Evolutionary conservation across 2,329 filamentous ascomycete genomes (phyloP).

Genomic region (Zasmidium angulare): DNA sequence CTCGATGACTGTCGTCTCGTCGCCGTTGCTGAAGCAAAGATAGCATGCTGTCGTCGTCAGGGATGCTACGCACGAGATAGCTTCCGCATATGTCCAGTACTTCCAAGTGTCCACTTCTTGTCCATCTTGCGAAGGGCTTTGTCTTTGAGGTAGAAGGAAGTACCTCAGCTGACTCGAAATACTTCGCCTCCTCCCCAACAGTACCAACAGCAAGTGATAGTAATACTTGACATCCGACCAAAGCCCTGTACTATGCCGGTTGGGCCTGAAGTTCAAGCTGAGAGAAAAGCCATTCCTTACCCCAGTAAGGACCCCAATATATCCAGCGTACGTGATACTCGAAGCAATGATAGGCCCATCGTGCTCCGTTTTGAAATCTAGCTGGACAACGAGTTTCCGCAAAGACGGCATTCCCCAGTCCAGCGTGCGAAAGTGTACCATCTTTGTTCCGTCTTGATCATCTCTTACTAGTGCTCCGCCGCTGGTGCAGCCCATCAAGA

Average conservation of each 20-base stretch:
- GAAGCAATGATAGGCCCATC: conserved; percentile 44
- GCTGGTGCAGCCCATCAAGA: conserved; percentile 66
- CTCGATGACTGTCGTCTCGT: conserved; percentile 51
- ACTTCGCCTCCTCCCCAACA: conserved; percentile 55
- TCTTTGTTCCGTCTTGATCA: conserved; percentile 29
- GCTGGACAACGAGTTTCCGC: conserved; percentile 42
- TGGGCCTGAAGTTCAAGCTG: conserved; percentile 53
- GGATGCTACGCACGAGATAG: conserved; percentile 37
- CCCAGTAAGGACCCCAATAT: conserved; percentile 54
- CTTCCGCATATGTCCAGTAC: conserved; percentile 25
- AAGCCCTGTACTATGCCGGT: conserved; percentile 43
- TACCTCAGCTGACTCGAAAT: conserved; percentile 54
- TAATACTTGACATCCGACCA: conserved; percentile 44
- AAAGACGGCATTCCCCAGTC: conserved; percentile 49
- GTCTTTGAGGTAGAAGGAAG: conserved; percentile 38
- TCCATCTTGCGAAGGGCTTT: not conserved
- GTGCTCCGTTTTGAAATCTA: conserved; percentile 39
- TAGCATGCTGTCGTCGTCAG: conserved; percentile 56
- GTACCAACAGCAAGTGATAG: conserved; percentile 52
- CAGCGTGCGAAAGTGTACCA: conserved; percentile 57
- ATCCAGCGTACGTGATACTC: conserved; percentile 53
- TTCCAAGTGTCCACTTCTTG: conserved; percentile 2
- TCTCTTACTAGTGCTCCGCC: conserved; percentile 45
- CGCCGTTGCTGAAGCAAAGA: conserved; percentile 55
- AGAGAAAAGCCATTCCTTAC: conserved; percentile 48